A percentile compares a stretch with the other conserved stretches of the same genome.
phyloP scores from a whole-genome alignment of 208 protist species.

The Trypanosoma lewisi region DNA sequence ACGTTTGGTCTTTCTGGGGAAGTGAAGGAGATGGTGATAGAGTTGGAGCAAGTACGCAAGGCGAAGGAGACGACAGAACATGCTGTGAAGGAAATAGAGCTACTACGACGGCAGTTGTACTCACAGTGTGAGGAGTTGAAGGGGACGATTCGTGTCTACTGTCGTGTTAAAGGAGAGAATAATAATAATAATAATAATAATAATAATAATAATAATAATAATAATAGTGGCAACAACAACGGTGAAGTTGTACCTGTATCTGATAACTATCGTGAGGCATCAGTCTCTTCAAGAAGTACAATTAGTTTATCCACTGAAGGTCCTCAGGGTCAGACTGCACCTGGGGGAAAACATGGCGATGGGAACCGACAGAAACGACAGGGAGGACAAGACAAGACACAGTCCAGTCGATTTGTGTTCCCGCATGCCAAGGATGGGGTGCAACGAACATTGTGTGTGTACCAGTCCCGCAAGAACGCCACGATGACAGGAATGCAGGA shows the following conservation, averaged over 20 bases:
- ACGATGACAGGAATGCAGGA: constrained; percentile 29
- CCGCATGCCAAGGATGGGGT: constrained; percentile 5
- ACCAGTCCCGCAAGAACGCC: constrained; percentile 28
- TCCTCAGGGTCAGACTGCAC: neutral
- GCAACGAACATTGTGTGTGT: constrained; percentile 16
- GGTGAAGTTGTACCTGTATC: neutral
- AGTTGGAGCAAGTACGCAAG: constrained; percentile 45
- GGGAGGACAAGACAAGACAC: constrained; percentile 1
- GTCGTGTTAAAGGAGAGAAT: constrained; percentile 69
- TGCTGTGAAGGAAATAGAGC: constrained; percentile 52
- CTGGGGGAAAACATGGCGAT: neutral
- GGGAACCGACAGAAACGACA: neutral
- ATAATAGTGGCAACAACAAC: neutral
- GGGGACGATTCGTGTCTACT: constrained; percentile 90
- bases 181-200: neutral
- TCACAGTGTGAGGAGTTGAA: constrained; percentile 83
- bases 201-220: neutral
- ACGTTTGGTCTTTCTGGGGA: constrained; percentile 70
- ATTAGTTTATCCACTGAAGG: neutral
- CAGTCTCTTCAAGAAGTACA: constrained; percentile 19
- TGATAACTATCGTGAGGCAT: constrained; percentile 16
- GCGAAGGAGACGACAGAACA: constrained; percentile 27
- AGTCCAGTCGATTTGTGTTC: constrained; percentile 44
- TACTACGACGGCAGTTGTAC: constrained; percentile 72
- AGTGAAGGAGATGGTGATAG: constrained; percentile 62